Evolutionary conservation across 768 basidiomycete genomes (phyloP).

Genomic region (Leccinum sublutescens): DNA sequence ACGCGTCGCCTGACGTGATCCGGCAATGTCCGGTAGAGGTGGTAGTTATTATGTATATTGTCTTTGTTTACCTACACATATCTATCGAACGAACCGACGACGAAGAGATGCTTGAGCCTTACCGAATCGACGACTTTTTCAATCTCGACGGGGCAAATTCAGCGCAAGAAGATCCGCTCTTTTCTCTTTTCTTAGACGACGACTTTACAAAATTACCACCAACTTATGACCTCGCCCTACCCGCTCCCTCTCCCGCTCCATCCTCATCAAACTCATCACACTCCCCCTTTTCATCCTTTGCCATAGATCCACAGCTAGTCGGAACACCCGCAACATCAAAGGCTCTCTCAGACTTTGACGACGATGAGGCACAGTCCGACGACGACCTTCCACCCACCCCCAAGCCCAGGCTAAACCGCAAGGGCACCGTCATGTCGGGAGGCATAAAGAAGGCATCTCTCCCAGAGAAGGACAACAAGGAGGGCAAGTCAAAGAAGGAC

Average conservation of each 20-base stretch:
- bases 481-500: constrained; percentile 31
- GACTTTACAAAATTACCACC: constrained; percentile 34
- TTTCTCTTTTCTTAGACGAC: constrained; percentile 48
- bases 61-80: background rate
- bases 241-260: constrained; percentile 25
- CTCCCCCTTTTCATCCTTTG: constrained; percentile 36
- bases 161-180: constrained; percentile 34
- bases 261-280: constrained; percentile 23
- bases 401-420: constrained; percentile 52
- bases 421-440: constrained; percentile 70
- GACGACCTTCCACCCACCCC: constrained; percentile 28
- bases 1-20: background rate
- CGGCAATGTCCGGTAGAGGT: background rate
- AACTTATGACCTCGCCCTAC: constrained; percentile 29
- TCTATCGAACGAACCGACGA: background rate
- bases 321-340: constrained; percentile 55
- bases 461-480: constrained; percentile 35
- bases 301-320: constrained; percentile 78
- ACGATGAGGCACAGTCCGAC: constrained; percentile 37
- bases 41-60: too few species aligned
- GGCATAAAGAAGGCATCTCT: constrained; percentile 64
- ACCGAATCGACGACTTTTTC: constrained; percentile 57
- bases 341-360: constrained; percentile 41
- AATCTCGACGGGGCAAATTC: constrained; percentile 56
- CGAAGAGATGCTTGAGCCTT: constrained; percentile 21